Conservation (phyloP, 2,329 filamentous ascomycete species). For the Dactylellina parvicollis region DNA sequence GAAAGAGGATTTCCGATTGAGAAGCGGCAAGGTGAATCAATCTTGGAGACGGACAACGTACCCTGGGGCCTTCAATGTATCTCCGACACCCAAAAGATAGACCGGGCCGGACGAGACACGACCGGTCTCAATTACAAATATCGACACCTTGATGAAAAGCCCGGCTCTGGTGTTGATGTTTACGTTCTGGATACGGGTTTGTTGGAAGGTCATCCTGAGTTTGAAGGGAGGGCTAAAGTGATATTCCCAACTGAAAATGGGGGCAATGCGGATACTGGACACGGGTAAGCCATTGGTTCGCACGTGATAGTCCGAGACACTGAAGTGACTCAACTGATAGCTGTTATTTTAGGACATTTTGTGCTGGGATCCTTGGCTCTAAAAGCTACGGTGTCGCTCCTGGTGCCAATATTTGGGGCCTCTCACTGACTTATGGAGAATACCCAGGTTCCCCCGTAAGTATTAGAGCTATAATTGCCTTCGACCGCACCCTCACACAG, state of each 20-base stretch:
- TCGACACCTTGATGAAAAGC: constrained; percentile 19
- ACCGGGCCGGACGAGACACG: neutral
- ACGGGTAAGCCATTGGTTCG: constrained; percentile 19
- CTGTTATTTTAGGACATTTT: neutral
- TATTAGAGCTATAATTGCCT: constrained; percentile 57
- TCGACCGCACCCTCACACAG: constrained; percentile 62
- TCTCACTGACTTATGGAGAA: constrained; percentile 59
- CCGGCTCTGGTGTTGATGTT: constrained; percentile 21
- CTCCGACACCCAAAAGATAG: neutral
- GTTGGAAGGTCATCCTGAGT: neutral
- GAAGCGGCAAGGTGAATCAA: neutral
- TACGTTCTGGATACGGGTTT: constrained; percentile 20
- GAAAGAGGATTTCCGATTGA: neutral
- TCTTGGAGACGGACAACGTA: neutral
- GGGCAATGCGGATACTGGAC: constrained; percentile 12
- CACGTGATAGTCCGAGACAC: neutral
- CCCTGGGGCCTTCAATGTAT: constrained; percentile 24
- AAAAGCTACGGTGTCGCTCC: neutral
- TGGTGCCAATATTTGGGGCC: constrained; percentile 18
- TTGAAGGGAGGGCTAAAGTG: constrained; percentile 13
- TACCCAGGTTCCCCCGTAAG: constrained; percentile 60
- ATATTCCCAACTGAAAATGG: constrained; percentile 59
- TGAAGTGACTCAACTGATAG: neutral
- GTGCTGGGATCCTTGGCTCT: constrained; percentile 7
- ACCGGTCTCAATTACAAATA: neutral